A percentile compares a stretch with the other conserved stretches of the same genome.
Conservation (phyloP, 345 rosid genomes). For the Citrus cavaleriei region DNA sequence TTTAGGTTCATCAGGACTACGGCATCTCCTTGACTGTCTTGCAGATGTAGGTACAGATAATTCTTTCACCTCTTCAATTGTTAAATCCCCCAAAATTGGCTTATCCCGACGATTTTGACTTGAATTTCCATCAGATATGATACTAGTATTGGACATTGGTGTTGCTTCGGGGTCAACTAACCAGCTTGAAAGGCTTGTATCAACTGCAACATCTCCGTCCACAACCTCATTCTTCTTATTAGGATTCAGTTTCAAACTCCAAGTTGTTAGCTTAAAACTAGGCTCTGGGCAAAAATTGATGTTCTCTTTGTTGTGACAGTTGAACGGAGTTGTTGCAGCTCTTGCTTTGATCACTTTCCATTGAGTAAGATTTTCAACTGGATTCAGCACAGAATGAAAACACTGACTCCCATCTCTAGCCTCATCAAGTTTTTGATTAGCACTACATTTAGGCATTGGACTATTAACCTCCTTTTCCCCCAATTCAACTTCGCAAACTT, state of each 20-base stretch:
- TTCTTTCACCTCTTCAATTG: slow-evolving; percentile 34
- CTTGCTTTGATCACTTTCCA: slow-evolving; percentile 41
- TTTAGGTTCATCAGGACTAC: slow-evolving; percentile 37
- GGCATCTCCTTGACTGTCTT: slow-evolving; percentile 24
- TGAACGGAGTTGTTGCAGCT: slow-evolving; percentile 13
- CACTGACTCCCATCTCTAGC: slow-evolving; percentile 23
- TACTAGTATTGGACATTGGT: slow-evolving; percentile 29
- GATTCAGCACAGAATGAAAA: slow-evolving; percentile 43
- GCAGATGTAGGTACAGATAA: slow-evolving; percentile 33
- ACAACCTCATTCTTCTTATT: slow-evolving; percentile 10
- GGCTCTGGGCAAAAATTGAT: slow-evolving; percentile 21
- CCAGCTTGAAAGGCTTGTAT: slow-evolving; percentile 70
- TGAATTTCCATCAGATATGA: slow-evolving; percentile 35
- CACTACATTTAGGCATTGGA: slow-evolving; percentile 17
- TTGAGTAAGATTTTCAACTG: slow-evolving; percentile 45
- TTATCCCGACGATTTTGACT: slow-evolving; percentile 17
- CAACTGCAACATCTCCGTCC: slow-evolving; percentile 42
- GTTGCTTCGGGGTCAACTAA: slow-evolving; percentile 41
- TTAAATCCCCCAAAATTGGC: slow-evolving; percentile 37
- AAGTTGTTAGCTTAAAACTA: slow-evolving; percentile 3
- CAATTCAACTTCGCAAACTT: slow-evolving; percentile 16
- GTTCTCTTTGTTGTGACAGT: slow-evolving; percentile 46
- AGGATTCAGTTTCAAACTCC: neutral
- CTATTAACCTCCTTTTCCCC: slow-evolving; percentile 43
- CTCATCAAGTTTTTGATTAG: slow-evolving; percentile 18